Base-by-base conservation (phyloP, 2,329 filamentous ascomycete species). In the Ophioceras dolichostomum region DNA sequence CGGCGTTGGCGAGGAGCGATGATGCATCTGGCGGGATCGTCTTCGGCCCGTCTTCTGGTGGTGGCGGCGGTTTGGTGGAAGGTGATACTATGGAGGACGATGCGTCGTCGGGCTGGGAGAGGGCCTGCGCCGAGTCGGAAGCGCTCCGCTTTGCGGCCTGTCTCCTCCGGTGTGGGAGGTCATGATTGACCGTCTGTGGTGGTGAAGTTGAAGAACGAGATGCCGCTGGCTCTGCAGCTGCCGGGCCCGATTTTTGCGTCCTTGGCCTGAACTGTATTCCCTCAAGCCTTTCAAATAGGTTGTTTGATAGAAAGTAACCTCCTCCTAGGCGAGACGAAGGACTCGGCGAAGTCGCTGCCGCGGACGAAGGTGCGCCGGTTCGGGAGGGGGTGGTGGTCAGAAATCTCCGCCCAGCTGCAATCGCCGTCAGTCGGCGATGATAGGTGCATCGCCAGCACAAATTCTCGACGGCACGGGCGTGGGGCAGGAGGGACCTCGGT, bases 1-100 rank as follows among this genome's bases (percentile, higher is more conserved):
- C 75, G 34, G 58, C 60, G 34, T 61, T 62, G 28, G 73, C 65
- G 17, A 79, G 65, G 13, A 68, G 56, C 4, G 73, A 69, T 4
- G 76, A 79, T 16, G 57, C 52, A 39, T 59, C 56, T 28, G 48
- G 50, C 0, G 53, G 51, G 4, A 58, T 12, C 10, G 22, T 4
- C 3, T 18, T 10, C 17, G 39, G 14, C n/a, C 20, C 35, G 12
- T 19, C 30, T 26, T 24, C 37, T 29, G 35, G 18, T 34, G 16
- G n/a, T 26, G 39, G 21, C 18, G 34, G 26, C 9, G 7, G 24
- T 26, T 37, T 13, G 21, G 16, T 22, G n/a, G 31, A 16, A n/a
- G 18, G 31, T 1, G 35, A 21, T 30, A 19, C 17, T 20, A 19
- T n/a, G 12, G 27, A n/a, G 12, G 30, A 16, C 4, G 30, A 18